phyloP scores from a whole-genome alignment of 2,329 filamentous ascomycete species.

The Talaromyces sp. region DNA sequence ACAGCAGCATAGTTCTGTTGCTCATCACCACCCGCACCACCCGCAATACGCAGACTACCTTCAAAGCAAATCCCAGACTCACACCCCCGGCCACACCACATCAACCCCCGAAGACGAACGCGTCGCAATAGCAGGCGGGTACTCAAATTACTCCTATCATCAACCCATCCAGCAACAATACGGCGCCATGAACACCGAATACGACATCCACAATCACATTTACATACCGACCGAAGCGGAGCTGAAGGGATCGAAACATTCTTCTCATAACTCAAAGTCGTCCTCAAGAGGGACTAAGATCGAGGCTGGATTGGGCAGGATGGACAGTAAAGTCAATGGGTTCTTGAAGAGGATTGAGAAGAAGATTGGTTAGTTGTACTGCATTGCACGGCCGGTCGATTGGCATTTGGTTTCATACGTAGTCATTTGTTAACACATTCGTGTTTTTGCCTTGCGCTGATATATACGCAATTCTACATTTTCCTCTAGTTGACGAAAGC shows the following conservation, averaged over 20 bases:
- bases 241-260: conserved; percentile 33
- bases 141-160: conserved; percentile 43
- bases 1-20: conserved; percentile 10
- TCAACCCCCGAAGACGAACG: conserved; percentile 14
- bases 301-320: conserved; percentile 36
- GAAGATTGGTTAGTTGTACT: conserved; percentile 26
- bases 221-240: conserved; percentile 47
- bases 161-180: conserved; percentile 27
- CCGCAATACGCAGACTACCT: conserved; percentile 22
- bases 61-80: conserved; percentile 20
- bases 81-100: neutral
- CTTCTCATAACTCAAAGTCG: conserved; percentile 33
- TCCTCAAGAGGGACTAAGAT: conserved; percentile 34
- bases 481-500: neutral
- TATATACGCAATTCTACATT: neutral
- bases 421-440: neutral
- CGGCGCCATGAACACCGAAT: conserved; percentile 29
- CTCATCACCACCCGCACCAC: conserved; percentile 20
- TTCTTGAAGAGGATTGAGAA: conserved; percentile 48
- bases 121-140: conserved; percentile 33
- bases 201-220: conserved; percentile 46
- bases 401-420: neutral
- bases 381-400: neutral
- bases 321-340: conserved; percentile 44
- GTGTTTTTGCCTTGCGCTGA: neutral